Conservation (phyloP, 2,329 filamentous ascomycete genomes). For the Nakataea oryzae region DNA sequence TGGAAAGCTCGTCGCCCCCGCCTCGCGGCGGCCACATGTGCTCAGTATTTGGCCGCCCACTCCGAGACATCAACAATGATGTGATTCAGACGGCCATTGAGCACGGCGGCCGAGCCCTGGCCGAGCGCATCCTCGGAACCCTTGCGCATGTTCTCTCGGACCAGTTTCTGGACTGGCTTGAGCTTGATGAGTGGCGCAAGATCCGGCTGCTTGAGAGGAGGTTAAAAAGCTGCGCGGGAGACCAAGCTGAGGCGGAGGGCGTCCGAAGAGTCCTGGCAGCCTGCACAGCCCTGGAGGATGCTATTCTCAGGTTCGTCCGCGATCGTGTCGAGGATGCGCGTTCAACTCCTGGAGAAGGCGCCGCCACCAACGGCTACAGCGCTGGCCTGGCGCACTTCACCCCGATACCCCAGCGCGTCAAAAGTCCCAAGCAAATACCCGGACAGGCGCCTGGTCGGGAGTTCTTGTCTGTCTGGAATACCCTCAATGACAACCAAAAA, state of each 20-base stretch:
- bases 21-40: slow-evolving; percentile 3
- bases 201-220: slow-evolving; percentile 6
- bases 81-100: slow-evolving; percentile 39
- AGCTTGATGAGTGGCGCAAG: slow-evolving; percentile 23
- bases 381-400: not conserved
- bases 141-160: slow-evolving; percentile 21
- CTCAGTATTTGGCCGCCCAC: slow-evolving; percentile 31
- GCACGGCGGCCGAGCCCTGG: slow-evolving; percentile 43
- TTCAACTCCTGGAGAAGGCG: not conserved
- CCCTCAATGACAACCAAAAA: slow-evolving; percentile 20
- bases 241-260: not conserved
- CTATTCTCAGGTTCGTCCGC: not conserved
- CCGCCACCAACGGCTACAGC: not conserved
- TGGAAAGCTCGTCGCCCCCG: slow-evolving; percentile 17
- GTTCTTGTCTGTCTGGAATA: not conserved
- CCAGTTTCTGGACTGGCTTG: slow-evolving; percentile 16
- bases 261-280: not conserved
- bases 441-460: not conserved
- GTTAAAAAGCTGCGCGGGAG: not conserved
- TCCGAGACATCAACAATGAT: slow-evolving; percentile 45
- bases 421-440: not conserved
- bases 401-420: not conserved
- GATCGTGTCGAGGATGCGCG: not conserved
- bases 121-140: slow-evolving; percentile 29
- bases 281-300: not conserved